These are phyloP conservation scores for Aquanectria penicillioides DNA, from an alignment of 2,329 filamentous ascomycete species.

Conservation along the genomic window DNA sequence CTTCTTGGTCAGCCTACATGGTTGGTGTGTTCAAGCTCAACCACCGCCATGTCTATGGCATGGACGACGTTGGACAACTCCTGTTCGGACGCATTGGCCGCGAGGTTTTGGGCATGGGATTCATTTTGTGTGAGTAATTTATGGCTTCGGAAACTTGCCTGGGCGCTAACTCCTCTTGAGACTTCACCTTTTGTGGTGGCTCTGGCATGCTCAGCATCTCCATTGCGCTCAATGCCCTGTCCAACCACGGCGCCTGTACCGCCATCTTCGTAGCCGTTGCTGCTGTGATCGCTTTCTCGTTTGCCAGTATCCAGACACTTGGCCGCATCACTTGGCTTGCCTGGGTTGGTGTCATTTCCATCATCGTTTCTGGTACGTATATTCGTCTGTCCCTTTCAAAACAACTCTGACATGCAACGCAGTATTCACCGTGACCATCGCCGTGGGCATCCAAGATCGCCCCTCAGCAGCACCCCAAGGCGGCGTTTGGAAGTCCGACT, in stretches of 20 bases:
- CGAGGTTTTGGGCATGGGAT: constrained; percentile 49
- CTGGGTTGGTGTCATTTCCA: constrained; percentile 9
- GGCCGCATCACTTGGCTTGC: constrained; percentile 13
- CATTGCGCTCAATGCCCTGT: constrained; percentile 12
- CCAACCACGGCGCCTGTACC: constrained; percentile 5
- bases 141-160: no score
- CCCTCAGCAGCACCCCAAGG: constrained; percentile 28
- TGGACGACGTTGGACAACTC: constrained; percentile 60
- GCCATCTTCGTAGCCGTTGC: constrained; percentile 17
- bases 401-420: not conserved
- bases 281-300: not conserved
- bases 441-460: constrained; percentile 33
- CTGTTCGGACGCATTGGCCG: constrained; percentile 59
- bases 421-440: constrained; percentile 36
- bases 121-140: constrained; percentile 47
- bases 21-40: constrained; percentile 60
- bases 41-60: constrained; percentile 61
- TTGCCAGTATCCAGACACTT: constrained; percentile 7
- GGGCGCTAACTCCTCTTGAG: no score
- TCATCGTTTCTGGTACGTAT: constrained; percentile 29
- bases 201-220: constrained; percentile 21
- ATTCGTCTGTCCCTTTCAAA: not conserved
- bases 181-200: constrained; percentile 12
- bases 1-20: constrained; percentile 59
- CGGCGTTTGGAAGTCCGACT: constrained; percentile 44